Percentiles rank a stretch among this genome's conserved stretches.
Evolutionary conservation across 306 rosid species (phyloP).

Genomic region (Sphenostylis stenocarpa): DNA sequence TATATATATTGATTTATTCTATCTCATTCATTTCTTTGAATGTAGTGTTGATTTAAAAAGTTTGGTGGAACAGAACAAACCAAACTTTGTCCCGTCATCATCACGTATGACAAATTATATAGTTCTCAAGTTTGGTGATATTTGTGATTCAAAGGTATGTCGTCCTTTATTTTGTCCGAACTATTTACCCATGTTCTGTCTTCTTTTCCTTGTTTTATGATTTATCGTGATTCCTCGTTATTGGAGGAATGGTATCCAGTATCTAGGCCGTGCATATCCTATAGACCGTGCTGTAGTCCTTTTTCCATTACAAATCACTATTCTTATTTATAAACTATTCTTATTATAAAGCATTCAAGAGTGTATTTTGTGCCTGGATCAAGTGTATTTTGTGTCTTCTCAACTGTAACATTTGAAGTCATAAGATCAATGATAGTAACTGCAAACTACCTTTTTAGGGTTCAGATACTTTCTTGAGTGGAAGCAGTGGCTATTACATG

Average conservation of each 20-base stretch:
- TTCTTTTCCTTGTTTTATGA: not conserved
- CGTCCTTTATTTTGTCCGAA: not conserved
- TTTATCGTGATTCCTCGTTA: not conserved
- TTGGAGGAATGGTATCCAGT: not conserved
- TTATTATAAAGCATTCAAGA: too few species aligned
- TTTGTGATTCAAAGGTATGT: conserved; percentile 57
- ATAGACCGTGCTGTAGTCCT: too few species aligned
- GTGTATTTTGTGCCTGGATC: too few species aligned
- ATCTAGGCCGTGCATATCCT: not conserved
- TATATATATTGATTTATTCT: not conserved
- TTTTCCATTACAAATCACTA: not conserved
- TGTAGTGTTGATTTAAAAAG: conserved; percentile 90
- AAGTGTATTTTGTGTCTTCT: conserved; percentile 17
- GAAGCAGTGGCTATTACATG: conserved; percentile 75
- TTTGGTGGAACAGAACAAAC: conserved; percentile 89
- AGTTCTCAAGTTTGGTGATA: conserved; percentile 80
- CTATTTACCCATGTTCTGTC: conserved; percentile 6
- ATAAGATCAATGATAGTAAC: not conserved
- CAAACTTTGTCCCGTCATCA: conserved; percentile 77
- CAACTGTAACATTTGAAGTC: conserved; percentile 12
- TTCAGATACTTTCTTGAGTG: conserved; percentile 60
- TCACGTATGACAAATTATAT: conserved; percentile 94
- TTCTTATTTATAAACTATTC: not conserved
- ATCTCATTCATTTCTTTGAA: conserved; percentile 30
- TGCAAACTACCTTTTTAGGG: conserved; percentile 52